Evolutionary conservation across 768 basidiomycete genomes (phyloP), one percentile per base, ranked within the genome.

Genomic region (Tephrocybe sp.): DNA sequence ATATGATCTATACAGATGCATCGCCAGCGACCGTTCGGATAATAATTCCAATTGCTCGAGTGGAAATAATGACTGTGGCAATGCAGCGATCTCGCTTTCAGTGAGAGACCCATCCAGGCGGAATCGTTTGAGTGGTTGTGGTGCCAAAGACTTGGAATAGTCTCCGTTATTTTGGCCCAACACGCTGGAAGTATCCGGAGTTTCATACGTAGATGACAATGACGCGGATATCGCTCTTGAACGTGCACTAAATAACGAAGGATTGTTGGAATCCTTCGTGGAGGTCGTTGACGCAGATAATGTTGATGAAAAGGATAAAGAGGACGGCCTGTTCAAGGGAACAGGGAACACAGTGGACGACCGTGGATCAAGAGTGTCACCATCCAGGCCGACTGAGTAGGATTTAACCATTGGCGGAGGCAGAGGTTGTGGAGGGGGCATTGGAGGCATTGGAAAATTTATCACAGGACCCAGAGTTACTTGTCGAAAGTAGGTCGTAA

Each of bases 401-500:
- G 71, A 64, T 3, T 70, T 69, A 50, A 66, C 52, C 18, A 73
- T 69, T 60, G 75, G 78, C 24, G 71, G 71, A 19, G 78, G 76
- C 21, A 79, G 67, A 21, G 84, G 79, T 46, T 74, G 82, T 25
- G 80, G 59, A n/a, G 84, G 84, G 12, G 86, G 78, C 19, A 87
- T 68, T 11, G 84, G 79, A 21, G 87, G 87, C 79, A 87, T 86
- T 31, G 83, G 80, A 52, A 86, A 84, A 52, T 76, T 75, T 22
- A 85, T 61, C 28, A 82, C 72, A 31, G 86, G 86, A 3, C 83
- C 80, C 32, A 81, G 64, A 4, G 74, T 72, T 24, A 86, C 83
- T 50, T 83, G 84, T 38, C 82, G 72, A 62, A 89, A 89, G 60
- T 85, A 84, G 15, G 83, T 81, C 8, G 82, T 84, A 60, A 89